phyloP scores from a whole-genome alignment of 73 alveolate genomes.

The Paramecium pentaurelia region DNA sequence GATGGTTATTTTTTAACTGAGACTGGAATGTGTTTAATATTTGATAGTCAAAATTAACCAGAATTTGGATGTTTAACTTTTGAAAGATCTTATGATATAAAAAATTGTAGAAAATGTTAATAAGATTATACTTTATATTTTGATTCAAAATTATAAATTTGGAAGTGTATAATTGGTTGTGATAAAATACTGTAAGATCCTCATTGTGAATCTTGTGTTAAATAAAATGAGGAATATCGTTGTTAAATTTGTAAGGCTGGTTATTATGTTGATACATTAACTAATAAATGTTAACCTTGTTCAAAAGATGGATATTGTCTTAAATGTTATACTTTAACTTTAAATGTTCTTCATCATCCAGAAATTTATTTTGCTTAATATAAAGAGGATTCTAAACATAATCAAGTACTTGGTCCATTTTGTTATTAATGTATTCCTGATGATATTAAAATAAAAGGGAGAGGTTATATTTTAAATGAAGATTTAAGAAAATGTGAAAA shows the following conservation, averaged over 20 bases:
- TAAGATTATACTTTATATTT: background rate
- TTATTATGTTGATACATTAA: background rate
- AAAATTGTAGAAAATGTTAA: background rate
- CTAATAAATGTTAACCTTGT: background rate
- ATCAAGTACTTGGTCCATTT: background rate
- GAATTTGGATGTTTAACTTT: background rate
- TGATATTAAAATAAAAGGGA: background rate
- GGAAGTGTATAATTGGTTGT: background rate
- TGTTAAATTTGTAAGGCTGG: constrained; percentile 4
- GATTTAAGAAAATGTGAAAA: background rate
- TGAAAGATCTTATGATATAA: background rate
- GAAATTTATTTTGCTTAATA: background rate
- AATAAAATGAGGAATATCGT: background rate
- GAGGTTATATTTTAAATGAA: background rate
- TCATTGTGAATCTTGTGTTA: background rate
- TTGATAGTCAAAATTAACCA: background rate
- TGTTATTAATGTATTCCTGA: background rate
- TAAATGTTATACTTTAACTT: background rate
- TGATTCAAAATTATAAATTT: background rate
- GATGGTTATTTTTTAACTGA: background rate
- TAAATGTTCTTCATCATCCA: background rate
- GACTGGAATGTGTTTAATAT: background rate
- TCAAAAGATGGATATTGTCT: background rate
- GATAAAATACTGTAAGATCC: background rate
- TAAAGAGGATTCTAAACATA: background rate